Base-by-base conservation (phyloP, 2,329 filamentous ascomycete species). In the Claviceps lovelessii region DNA sequence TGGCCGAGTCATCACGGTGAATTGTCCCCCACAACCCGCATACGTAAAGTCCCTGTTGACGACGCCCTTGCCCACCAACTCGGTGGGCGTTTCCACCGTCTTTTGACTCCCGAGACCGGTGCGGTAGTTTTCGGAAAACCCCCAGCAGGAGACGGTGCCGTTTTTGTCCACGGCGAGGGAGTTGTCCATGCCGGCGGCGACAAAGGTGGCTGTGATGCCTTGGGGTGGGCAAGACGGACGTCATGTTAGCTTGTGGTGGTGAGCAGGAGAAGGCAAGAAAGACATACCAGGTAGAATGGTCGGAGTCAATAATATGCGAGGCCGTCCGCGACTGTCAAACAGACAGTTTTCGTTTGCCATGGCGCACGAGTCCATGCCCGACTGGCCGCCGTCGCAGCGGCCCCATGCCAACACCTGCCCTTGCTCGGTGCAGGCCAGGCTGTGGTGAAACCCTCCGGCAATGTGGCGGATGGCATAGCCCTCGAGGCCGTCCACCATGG, bases 61-160 rank as follows among this genome's bases (percentile, higher is more conserved):
- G 28, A 52, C 35, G 8, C 41, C 54, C 13, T 52, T 52, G 49
- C 52, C 41, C 5, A 45, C 44, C 17, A 58, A 29, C 44, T 56
- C 52, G 3, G 51, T 56, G 9, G 56, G 56, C 23, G 23, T 44
- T 17, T 52, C n/a, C 5, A 52, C 42, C 19, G 52, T 54, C 28
- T 33, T 49, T 33, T 57, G 44, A 6, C 76, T 81, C n/a, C 83
- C 84, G 56, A 80, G 80, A 3, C 85, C 86, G 11, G 84, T 87
- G 67, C 87, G 84, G 64, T 84, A 87, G 60, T 81, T 85, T 44
- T 78, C 78, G 10, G 78, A 83, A 70, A 88, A 88, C 4, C 86
- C 86, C 85, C 85, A 89, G 4, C 78, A 78, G 67, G 81, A 88
- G 13, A 83, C 82, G 60, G 79, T 78, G 56, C 86, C 85, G 49